phyloP scores from a whole-genome alignment of 306 rosid genomes.

The Calophaca sinica region DNA sequence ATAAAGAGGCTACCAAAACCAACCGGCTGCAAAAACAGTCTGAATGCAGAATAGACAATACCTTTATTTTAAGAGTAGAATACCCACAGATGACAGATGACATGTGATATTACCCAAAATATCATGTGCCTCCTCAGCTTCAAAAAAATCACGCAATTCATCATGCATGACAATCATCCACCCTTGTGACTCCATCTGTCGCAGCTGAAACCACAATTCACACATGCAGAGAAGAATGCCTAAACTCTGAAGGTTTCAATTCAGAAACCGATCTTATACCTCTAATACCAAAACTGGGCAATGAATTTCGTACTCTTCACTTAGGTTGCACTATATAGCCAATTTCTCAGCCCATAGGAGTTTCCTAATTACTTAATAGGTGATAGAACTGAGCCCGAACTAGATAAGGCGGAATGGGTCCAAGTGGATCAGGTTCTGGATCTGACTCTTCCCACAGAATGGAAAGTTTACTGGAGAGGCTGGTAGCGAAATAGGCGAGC shows the following conservation, averaged over 20 bases:
- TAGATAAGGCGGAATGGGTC: neutral
- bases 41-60: neutral
- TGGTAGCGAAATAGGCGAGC: no score
- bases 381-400: neutral
- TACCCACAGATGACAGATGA: neutral
- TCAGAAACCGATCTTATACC: conserved; percentile 4
- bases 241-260: neutral
- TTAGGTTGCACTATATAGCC: neutral
- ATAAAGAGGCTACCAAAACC: neutral
- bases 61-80: neutral
- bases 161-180: neutral
- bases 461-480: neutral
- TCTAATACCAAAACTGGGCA: neutral
- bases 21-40: neutral
- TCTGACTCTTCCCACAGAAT: neutral
- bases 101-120: neutral
- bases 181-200: neutral
- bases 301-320: neutral
- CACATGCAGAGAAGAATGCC: neutral
- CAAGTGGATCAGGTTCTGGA: neutral
- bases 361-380: neutral
- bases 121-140: neutral
- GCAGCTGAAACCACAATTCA: neutral
- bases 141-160: neutral
- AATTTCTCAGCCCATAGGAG: conserved; percentile 9